Percentiles rank a stretch among this genome's conserved stretches.
phyloP scores from a whole-genome alignment of 2,329 filamentous ascomycete species.

The Claviceps africana region DNA sequence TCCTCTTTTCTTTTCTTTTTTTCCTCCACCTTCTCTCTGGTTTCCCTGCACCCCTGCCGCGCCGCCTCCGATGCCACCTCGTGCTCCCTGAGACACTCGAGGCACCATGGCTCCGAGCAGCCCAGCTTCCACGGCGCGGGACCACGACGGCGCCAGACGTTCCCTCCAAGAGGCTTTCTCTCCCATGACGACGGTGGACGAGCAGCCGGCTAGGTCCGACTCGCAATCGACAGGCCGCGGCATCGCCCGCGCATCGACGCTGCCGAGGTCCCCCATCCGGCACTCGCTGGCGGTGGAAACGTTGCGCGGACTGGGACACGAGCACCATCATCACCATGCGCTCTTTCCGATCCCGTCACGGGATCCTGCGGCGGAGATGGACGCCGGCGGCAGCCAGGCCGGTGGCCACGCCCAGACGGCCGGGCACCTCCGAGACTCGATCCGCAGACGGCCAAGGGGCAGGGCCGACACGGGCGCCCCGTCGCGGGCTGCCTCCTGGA shows the following conservation, averaged over 20 bases:
- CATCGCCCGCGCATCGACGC: not conserved
- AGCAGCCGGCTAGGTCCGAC: slow-evolving; percentile 4
- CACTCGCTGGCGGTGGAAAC: slow-evolving; percentile 5
- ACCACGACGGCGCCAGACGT: slow-evolving; percentile 1
- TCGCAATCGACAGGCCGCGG: slow-evolving; percentile 3
- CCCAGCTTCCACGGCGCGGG: slow-evolving; percentile 2
- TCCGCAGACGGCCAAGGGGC: slow-evolving; percentile 3
- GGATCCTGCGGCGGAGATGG: slow-evolving; percentile 2
- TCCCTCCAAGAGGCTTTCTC: not conserved
- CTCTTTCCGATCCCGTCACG: slow-evolving; percentile 13
- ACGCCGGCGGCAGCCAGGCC: not conserved
- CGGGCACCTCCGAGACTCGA: not conserved
- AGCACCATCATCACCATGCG: slow-evolving; percentile 12
- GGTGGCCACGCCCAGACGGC: not conserved
- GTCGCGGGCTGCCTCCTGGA: slow-evolving; percentile 14
- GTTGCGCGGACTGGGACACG: not conserved
- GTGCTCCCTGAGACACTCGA: no score
- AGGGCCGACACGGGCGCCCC: slow-evolving; percentile 9
- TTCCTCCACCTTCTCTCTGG: no score
- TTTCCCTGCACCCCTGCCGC: no score
- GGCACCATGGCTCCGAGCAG: slow-evolving; percentile 14
- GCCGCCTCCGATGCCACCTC: no score
- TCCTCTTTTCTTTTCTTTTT: no score
- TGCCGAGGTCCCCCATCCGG: slow-evolving; percentile 3
- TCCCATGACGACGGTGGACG: not conserved